Base-by-base conservation (phyloP, 106 monocot species). In the Triglochin maritima region DNA sequence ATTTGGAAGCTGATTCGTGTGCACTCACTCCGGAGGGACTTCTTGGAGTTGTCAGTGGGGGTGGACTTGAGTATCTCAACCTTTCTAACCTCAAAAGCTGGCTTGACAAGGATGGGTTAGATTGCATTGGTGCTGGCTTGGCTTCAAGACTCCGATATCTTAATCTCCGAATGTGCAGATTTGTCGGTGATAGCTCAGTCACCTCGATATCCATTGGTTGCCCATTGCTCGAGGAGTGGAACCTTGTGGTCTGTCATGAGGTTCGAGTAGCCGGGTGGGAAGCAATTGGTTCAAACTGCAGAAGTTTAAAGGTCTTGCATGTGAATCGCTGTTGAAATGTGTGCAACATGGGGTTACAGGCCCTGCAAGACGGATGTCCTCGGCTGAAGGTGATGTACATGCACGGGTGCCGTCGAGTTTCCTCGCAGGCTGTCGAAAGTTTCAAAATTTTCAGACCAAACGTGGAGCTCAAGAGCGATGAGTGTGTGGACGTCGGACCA, bases 141-240 rank as follows among this genome's bases (percentile, higher is more conserved):
- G 86, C 85, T 10, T 43, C 46, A 41, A 72, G 50, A 5, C 84
- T 94, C 2, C 77, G 64, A 6, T 82, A 78, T 68, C 69, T 94
- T 1, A 89, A 94, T 65, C 71, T 94, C 17, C 70, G 89, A 42
- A 69, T 83, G 69, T 94, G 94, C 62, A 72, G 86, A 6, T 87
- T 84, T 53, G 51, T 87, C 4, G 62, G 74, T 46, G 86, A 90
- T 49, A 73, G 78, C 44, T 82, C 85, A 3, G 82, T 84, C 7
- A 46, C 64, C 4, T 79, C 77, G 46, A 90, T 94, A 67, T 79
- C 94, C 0, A 75, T 56, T 17, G 82, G 87, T 8, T 94, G 94
- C 56, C 94, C 89, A 2, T 61, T 82, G 58, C 82, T 94, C 4
- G 85, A 87, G 71, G 89, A 94, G 48, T 94, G 89, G 89, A 94